Conservation (phyloP, 257 asterid genomes). For the Solanum piurae region DNA sequence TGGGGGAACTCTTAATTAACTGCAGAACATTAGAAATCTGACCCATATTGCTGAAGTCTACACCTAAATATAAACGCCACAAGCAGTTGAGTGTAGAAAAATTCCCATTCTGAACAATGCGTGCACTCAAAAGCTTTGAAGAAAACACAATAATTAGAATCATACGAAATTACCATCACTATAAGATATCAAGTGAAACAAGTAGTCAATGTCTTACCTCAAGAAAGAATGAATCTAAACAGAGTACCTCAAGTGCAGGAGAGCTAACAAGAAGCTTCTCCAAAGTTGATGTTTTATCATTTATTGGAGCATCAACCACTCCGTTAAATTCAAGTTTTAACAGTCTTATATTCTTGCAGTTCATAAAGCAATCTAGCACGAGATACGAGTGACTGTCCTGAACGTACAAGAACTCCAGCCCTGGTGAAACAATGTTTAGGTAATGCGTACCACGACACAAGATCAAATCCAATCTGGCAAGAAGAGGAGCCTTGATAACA, state of each 20-base stretch:
- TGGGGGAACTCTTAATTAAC: background rate
- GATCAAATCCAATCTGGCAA: background rate
- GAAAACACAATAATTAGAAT: background rate
- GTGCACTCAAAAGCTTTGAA: background rate
- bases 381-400: background rate
- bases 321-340: background rate
- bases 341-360: background rate
- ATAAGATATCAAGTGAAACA: background rate
- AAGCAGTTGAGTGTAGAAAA: background rate
- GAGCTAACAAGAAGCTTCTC: background rate
- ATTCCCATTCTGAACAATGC: background rate
- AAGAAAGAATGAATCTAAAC: background rate
- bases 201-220: background rate
- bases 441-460: background rate
- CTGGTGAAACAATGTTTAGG: background rate
- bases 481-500: background rate
- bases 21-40: background rate
- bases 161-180: background rate
- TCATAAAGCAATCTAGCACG: background rate
- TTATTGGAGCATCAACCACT: background rate
- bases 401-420: background rate
- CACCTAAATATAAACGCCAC: background rate
- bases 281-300: background rate
- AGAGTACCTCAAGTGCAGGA: background rate
- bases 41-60: background rate